phyloP scores from a whole-genome alignment of 2,329 filamentous ascomycete species.

The Alternaria panax region DNA sequence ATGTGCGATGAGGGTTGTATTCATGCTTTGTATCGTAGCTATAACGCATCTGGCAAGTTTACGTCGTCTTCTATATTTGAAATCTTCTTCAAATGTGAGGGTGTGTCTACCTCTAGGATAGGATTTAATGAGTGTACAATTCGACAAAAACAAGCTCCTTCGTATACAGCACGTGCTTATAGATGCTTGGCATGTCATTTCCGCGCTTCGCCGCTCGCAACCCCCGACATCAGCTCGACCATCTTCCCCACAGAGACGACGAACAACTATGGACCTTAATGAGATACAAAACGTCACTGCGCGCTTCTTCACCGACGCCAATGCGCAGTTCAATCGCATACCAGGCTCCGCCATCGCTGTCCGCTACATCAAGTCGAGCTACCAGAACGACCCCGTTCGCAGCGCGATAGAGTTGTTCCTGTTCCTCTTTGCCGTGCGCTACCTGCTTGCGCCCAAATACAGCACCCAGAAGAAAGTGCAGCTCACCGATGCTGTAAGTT shows the following conservation, averaged over 20 bases:
- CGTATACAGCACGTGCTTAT: too few relatives aligned
- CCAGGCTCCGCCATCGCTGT: constrained; percentile 93
- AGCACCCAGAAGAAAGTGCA: constrained; percentile 89
- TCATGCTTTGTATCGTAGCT: too few relatives aligned
- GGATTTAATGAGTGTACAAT: too few relatives aligned
- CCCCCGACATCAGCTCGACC: constrained; percentile 18
- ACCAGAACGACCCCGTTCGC: constrained; percentile 95
- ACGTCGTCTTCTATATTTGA: too few relatives aligned
- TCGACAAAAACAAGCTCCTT: too few relatives aligned
- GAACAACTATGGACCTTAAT: constrained; percentile 61
- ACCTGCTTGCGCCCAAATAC: constrained; percentile 90
- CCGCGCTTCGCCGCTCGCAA: constrained; percentile 38
- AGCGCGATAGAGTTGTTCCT: constrained; percentile 92
- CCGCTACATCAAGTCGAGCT: constrained; percentile 95
- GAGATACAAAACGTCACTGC: constrained; percentile 62
- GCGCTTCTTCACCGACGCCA: constrained; percentile 62
- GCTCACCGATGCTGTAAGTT: constrained; percentile 76
- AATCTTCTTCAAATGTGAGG: too few relatives aligned
- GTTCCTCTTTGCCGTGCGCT: constrained; percentile 93
- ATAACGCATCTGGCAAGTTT: too few relatives aligned
- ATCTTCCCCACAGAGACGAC: background rate
- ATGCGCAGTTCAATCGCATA: constrained; percentile 81
- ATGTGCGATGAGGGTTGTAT: too few relatives aligned
- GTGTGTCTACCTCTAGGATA: too few relatives aligned
- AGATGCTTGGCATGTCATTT: too few relatives aligned